Conservation (phyloP, 2,329 filamentous ascomycete genomes). For the Nemania serpens region DNA sequence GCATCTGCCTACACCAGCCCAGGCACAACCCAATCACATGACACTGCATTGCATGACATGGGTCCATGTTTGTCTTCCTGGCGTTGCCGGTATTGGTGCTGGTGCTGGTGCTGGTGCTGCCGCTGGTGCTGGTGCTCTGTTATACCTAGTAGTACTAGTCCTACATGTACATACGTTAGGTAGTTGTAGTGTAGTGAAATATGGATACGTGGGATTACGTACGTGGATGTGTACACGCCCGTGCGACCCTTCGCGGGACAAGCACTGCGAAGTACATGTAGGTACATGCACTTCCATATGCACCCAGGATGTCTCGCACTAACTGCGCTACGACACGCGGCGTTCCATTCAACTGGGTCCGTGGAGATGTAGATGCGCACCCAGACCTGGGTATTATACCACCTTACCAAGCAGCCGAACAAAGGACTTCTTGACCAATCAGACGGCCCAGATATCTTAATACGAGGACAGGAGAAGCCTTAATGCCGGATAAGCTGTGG, state of each 20-base stretch:
- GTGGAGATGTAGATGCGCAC: not conserved
- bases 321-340: conserved; percentile 12
- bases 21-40: too few species aligned
- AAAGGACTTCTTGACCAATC: too few species aligned
- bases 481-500: too few species aligned
- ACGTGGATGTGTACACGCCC: not conserved
- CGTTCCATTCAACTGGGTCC: conserved; percentile 23
- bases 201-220: not conserved
- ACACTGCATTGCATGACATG: too few species aligned
- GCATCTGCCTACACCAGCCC: too few species aligned
- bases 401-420: not conserved
- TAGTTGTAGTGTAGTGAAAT: too few species aligned
- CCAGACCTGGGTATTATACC: not conserved
- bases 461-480: too few species aligned
- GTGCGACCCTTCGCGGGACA: not conserved
- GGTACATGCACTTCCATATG: not conserved
- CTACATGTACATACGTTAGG: too few species aligned
- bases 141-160: too few species aligned
- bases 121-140: too few species aligned
- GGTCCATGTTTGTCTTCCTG: too few species aligned
- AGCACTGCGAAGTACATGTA: not conserved
- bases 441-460: too few species aligned
- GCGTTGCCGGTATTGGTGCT: not conserved
- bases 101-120: not conserved
- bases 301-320: not conserved